These are phyloP conservation scores for Blastomyces percursus DNA, from an alignment of 2,329 filamentous ascomycete species.

Conservation along the genomic window DNA sequence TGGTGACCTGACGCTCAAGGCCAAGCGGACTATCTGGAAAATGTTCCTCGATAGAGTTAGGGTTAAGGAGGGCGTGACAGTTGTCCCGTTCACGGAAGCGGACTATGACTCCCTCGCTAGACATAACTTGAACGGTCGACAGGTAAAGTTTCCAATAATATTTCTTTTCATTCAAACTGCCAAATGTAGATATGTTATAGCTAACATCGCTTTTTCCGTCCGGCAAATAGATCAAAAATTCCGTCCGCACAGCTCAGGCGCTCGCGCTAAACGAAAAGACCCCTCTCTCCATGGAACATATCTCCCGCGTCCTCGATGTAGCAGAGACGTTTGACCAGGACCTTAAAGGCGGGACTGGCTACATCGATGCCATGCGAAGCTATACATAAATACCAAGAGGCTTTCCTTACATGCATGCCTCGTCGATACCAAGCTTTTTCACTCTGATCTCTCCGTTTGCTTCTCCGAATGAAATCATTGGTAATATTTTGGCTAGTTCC, in stretches of 20 bases:
- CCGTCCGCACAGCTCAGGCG: conserved; percentile 70
- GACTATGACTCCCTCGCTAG: conserved; percentile 58
- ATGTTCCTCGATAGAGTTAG: conserved; percentile 69
- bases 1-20: conserved; percentile 59
- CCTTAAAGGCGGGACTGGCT: conserved; percentile 68
- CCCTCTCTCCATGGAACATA: conserved; percentile 64
- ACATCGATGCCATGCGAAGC: conserved; percentile 72
- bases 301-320: conserved; percentile 72
- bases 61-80: conserved; percentile 49
- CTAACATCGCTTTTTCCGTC: conserved; percentile 4
- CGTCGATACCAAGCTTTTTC: background rate
- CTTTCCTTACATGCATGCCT: background rate
- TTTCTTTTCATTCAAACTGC: background rate
- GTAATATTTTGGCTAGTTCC: background rate
- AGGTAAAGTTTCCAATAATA: conserved; percentile 35
- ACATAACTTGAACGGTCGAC: conserved; percentile 57
- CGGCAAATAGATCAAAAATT: conserved; percentile 66
- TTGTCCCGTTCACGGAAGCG: conserved; percentile 40
- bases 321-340: conserved; percentile 74
- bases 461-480: background rate
- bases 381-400: conserved; percentile 41
- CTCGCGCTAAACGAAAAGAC: conserved; percentile 66
- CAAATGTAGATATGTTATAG: background rate
- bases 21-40: conserved; percentile 70
- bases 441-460: background rate